These are phyloP conservation scores for Closterium sp. DNA, from an alignment of 139 green algal species.

Conservation along the genomic window DNA sequence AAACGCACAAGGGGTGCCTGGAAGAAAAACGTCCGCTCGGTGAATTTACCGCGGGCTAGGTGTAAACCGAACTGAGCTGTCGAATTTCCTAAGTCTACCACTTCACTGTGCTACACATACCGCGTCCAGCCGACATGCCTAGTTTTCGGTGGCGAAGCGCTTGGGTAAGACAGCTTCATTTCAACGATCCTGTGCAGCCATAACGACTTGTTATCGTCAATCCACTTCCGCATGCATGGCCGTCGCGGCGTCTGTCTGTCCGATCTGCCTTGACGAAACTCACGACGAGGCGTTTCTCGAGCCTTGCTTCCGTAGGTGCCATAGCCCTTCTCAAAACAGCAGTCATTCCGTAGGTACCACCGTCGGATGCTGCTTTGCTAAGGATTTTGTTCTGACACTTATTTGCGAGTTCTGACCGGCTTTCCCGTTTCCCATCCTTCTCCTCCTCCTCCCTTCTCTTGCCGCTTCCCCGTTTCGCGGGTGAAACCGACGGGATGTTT, in stretches of 20 bases:
- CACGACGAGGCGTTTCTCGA: neutral
- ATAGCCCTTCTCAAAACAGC: no score
- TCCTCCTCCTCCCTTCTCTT: neutral
- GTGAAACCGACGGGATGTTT: neutral
- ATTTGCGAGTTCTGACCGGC: neutral
- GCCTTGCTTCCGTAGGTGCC: neutral
- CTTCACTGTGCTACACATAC: neutral
- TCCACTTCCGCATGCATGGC: neutral
- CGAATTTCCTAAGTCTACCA: neutral
- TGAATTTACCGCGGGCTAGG: neutral
- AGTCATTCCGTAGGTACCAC: neutral
- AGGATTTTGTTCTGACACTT: neutral
- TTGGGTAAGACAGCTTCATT: neutral
- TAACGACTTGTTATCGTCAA: no score
- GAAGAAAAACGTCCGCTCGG: no score
- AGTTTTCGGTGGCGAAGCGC: no score
- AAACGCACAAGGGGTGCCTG: no score
- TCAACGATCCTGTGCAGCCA: neutral
- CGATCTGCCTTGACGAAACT: neutral
- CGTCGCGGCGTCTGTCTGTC: neutral
- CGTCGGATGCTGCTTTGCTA: neutral
- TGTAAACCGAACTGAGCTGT: no score
- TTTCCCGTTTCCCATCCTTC: neutral
- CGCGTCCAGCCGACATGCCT: no score
- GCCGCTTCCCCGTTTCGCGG: neutral